phyloP scores from a whole-genome alignment of 2,329 filamentous ascomycete genomes.

The Diplocarpon rosae region DNA sequence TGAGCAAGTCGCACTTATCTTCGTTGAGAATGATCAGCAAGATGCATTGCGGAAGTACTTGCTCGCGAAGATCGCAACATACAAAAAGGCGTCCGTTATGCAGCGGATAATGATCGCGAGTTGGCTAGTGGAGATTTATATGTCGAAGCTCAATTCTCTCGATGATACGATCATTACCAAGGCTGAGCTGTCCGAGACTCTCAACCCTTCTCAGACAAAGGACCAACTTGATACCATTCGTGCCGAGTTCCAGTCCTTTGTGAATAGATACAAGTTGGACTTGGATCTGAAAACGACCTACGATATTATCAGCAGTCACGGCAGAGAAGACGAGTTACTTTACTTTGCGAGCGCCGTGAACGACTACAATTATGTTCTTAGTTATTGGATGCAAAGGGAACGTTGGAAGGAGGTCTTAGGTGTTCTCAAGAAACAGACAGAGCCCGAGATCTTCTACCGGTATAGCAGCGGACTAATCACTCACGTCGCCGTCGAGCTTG shows the following conservation, averaged over 20 bases:
- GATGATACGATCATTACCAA: conserved; percentile 90
- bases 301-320: conserved; percentile 91
- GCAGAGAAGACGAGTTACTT: conserved; percentile 82
- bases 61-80: conserved; percentile 66
- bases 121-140: conserved; percentile 93
- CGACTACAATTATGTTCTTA: conserved; percentile 89
- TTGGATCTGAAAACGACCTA: conserved; percentile 88
- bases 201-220: conserved; percentile 59
- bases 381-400: conserved; percentile 95
- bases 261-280: conserved; percentile 73
- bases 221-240: conserved; percentile 61
- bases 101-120: conserved; percentile 90
- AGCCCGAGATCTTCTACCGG: conserved; percentile 87
- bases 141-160: conserved; percentile 89
- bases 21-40: conserved; percentile 82
- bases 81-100: conserved; percentile 80
- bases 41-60: conserved; percentile 89
- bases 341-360: conserved; percentile 82
- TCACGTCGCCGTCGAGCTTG: conserved; percentile 70
- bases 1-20: conserved; percentile 82
- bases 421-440: conserved; percentile 86
- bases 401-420: conserved; percentile 78
- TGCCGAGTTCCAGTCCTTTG: conserved; percentile 80
- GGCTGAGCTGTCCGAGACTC: conserved; percentile 64
- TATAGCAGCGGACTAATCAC: conserved; percentile 97